Base-by-base conservation (phyloP, 306 rosid species). In the Vicia sativa region DNA sequence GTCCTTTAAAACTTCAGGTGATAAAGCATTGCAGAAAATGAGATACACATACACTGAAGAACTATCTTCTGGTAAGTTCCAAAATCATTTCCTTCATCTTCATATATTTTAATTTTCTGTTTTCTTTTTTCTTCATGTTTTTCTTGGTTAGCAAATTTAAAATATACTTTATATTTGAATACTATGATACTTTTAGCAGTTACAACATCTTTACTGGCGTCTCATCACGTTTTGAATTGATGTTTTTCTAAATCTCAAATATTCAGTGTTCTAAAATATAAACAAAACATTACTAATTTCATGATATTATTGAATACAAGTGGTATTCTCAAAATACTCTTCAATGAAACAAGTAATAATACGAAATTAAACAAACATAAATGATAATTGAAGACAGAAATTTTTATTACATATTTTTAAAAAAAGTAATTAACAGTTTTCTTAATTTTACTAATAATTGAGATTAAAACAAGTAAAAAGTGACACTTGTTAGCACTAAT, bases 31-130 rank as follows among this genome's bases (percentile, higher is more conserved):
- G 11, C 43, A 54, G 65, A 71, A 65, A 25, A 18, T 38, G 3
- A 3, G 10, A 15, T 25, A 25, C 3, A 25, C 28, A 25, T 31
- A 9, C 28, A n/a, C 25, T 21, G 23, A 2, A 21, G 38, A 39
- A 23, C 41, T 18, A 50, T 67, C 68, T 54, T 59, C 45, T 23
- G 46, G 73, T 64, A 74, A 64, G 67, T 79, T 42, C 75, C 61
- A 7, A 3, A 64, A 42, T 3, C 2, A 12, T 43, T 12, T 23
- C 34, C 37, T 42, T 64, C 16, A 52, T 72, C 50, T 60, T 4
- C 61, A 37, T 12, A 45, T 65, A 3, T 37, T 4, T 37, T 54
- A 2, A 12, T 37, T 60, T 58, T 3, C 13, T 59, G 11, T n/a
- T 11, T 61, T 19, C 2, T 14, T 5, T 15, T 4, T 5, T 48